Conservation (phyloP, 1,284 basidiomycete species). For the Trametes versicolor region DNA sequence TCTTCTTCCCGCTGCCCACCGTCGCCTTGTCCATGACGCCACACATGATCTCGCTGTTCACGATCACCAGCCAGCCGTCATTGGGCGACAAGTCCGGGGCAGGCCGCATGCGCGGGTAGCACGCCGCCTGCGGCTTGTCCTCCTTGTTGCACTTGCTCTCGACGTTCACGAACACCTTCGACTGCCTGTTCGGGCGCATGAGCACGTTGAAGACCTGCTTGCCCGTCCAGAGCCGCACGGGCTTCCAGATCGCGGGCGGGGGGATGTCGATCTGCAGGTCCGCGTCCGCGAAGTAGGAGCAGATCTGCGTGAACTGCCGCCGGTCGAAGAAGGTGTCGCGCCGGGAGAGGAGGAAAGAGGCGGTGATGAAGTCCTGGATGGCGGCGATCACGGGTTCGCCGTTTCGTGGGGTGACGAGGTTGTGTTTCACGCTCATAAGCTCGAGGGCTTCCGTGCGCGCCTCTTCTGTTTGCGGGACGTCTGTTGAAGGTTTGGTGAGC, state of each 20-base stretch:
- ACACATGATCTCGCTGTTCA: slow-evolving; percentile 99
- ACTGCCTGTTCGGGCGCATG: slow-evolving; percentile 93
- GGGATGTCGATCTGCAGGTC: slow-evolving; percentile 95
- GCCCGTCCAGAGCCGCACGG: slow-evolving; percentile 94
- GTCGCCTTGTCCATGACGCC: slow-evolving; percentile 99
- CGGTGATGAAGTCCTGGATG: slow-evolving; percentile 99
- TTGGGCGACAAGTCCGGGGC: slow-evolving; percentile 93
- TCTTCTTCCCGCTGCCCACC: slow-evolving; percentile 98
- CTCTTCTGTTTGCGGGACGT: slow-evolving; percentile 99
- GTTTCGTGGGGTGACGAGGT: slow-evolving; percentile 96
- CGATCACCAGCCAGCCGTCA: slow-evolving; percentile 97
- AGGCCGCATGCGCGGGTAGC: slow-evolving; percentile 69
- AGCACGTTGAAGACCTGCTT: slow-evolving; percentile 98
- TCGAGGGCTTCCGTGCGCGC: slow-evolving; percentile 97
- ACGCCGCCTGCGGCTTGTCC: slow-evolving; percentile 78
- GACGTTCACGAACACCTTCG: slow-evolving; percentile 91
- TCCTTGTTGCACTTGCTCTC: slow-evolving; percentile 97
- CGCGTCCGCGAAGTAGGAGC: slow-evolving; percentile 94
- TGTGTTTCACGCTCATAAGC: slow-evolving; percentile 98
- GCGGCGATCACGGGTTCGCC: slow-evolving; percentile 99
- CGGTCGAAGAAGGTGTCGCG: slow-evolving; percentile 96
- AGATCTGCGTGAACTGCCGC: slow-evolving; percentile 95
- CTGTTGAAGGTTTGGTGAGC: slow-evolving; percentile 51
- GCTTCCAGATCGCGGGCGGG: slow-evolving; percentile 95
- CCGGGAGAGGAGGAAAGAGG: slow-evolving; percentile 94